Base-by-base conservation (phyloP, 2,329 filamentous ascomycete genomes). In the Diaporthe eres region DNA sequence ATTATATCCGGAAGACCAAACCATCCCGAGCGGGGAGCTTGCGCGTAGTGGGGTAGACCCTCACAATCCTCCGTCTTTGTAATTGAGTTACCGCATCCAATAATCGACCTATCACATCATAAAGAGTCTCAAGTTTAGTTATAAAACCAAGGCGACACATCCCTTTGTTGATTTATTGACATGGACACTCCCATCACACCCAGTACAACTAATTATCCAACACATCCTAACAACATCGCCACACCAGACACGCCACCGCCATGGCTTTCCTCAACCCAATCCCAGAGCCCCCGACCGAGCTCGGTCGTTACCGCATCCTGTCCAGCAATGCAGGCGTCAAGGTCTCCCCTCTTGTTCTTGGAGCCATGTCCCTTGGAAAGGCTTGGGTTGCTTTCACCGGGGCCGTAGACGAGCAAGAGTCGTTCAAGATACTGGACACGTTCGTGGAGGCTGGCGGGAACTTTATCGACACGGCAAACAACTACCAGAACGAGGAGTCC, bases 391-490 rank as follows among this genome's bases (percentile, higher is more conserved):
- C 44, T 5, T 1, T 51, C 3, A 57, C 37, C 3, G 67, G 63
- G 88, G 93, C 93, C 51, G 87, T 88, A 58, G 94, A 92, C 83
- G 87, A 90, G 81, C 90, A 94, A 80, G 86, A 90, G 70, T 87
- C 88, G 1, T 87, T 90, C 3, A 92, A 94, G 78, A 85, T 95
- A 28, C 87, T 94, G 9, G 92, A 94, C 80, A 90, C 89, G 80
- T 94, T 90, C 83, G 90, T 88, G 76, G 87, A 88, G 7, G 87
- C 91, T 28, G 92, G 67, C 79, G 82, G 74, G 1, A 95, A 94
- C 84, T 94, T 95, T 82, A 92, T 95, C 80, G 93, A 95, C 81
- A 94, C 92, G 0, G 80, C 92, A 75, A 93, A 91, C 84, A 92
- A 92, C 82, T 94, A 94, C 83, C 92, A 93, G 79, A 83, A 86